A percentile compares a stretch with the other conserved stretches of the same genome.
Conservation (phyloP, 345 rosid genomes). For the Eucalyptus sp. region DNA sequence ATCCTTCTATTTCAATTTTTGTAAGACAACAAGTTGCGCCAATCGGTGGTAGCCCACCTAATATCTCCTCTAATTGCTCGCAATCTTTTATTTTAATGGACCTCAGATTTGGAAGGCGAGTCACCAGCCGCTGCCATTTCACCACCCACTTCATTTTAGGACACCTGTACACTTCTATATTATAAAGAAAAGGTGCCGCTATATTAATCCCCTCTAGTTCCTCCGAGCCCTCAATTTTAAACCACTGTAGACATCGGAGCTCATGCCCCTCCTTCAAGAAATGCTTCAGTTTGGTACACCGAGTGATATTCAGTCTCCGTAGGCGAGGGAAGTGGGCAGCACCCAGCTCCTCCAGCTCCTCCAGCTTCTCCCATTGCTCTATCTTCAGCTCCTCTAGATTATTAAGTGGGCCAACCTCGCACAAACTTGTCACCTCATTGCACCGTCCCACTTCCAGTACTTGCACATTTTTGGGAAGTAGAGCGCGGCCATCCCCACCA, state of each 20-base stretch:
- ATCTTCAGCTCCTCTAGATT: background rate
- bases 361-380: background rate
- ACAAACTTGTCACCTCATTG: background rate
- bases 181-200: background rate
- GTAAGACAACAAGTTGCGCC: background rate
- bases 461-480: background rate
- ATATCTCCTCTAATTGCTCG: conserved; percentile 1
- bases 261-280: background rate
- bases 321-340: background rate
- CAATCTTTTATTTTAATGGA: background rate
- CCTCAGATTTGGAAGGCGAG: background rate
- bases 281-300: background rate
- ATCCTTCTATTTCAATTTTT: accelerated
- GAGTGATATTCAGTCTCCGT: background rate
- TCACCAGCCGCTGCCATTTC: background rate
- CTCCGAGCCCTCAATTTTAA: accelerated
- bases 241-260: background rate
- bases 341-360: background rate
- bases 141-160: background rate
- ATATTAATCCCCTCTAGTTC: background rate
- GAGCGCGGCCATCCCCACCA: background rate
- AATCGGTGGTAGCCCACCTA: background rate
- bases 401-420: background rate
- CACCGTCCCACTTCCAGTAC: background rate
- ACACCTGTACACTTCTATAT: background rate